Conservation (phyloP, 148 eudicot species). For the Amaranthus cruentus region DNA sequence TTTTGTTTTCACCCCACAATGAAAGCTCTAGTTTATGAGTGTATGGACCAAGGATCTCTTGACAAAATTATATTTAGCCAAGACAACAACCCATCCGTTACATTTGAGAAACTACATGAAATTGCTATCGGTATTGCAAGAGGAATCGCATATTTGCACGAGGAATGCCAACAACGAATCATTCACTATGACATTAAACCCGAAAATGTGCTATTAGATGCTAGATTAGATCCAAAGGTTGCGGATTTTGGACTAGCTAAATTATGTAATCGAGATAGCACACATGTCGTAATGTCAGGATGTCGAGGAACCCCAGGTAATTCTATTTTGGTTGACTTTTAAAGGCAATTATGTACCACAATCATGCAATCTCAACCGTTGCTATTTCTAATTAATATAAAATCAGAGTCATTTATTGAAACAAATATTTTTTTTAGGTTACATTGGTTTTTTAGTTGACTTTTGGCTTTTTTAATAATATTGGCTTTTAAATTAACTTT, state of each 20-base stretch:
- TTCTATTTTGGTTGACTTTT: too few species aligned
- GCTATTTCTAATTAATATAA: too few species aligned
- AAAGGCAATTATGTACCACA: too few species aligned
- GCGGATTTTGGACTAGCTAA: slow-evolving; percentile 32
- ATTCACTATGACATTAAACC: slow-evolving; percentile 36
- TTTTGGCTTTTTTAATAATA: too few species aligned
- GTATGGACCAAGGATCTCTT: slow-evolving; percentile 29
- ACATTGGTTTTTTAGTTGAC: too few species aligned
- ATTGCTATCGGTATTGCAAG: slow-evolving; percentile 33
- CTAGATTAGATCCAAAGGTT: slow-evolving; percentile 23
- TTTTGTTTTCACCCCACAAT: slow-evolving; percentile 29
- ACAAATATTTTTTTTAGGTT: too few species aligned
- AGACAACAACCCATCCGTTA: background rate
- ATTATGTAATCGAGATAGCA: slow-evolving; percentile 23
- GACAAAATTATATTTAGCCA: slow-evolving; percentile 15
- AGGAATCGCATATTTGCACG: slow-evolving; percentile 30
- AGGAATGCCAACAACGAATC: slow-evolving; percentile 28
- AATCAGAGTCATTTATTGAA: too few species aligned
- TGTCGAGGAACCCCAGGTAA: slow-evolving; percentile 23
- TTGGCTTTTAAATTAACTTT: too few species aligned
- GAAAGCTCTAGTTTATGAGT: slow-evolving; percentile 36
- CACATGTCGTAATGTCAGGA: slow-evolving; percentile 27
- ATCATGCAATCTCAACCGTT: too few species aligned
- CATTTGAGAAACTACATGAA: slow-evolving; percentile 11
- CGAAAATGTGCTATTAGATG: slow-evolving; percentile 28